Percentiles rank a stretch among this genome's conserved stretches.
Conservation (phyloP, 495 filamentous ascomycete genomes). For the Penicillium parvum region DNA sequence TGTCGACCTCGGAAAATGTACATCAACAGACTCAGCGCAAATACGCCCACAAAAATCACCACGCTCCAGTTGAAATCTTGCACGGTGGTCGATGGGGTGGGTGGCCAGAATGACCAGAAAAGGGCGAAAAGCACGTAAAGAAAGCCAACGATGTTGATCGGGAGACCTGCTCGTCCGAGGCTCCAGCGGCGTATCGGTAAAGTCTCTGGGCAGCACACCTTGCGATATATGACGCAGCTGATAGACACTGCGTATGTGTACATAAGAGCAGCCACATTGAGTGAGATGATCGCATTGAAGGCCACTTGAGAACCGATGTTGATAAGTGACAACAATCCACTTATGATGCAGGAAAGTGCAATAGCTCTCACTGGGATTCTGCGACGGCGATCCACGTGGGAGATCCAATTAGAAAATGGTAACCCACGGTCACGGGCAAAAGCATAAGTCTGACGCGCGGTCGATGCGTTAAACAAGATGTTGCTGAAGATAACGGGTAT, state of each 20-base stretch:
- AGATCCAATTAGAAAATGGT: conserved; percentile 27
- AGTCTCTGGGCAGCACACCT: conserved; percentile 32
- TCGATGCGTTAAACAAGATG: conserved; percentile 30
- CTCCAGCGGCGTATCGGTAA: conserved; percentile 41
- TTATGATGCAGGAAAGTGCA: conserved; percentile 26
- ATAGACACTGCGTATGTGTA: conserved; percentile 40
- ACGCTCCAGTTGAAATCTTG: conserved; percentile 50
- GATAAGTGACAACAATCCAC: conserved; percentile 34
- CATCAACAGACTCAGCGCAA: conserved; percentile 31
- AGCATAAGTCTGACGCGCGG: conserved; percentile 36
- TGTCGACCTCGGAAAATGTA: conserved; percentile 28
- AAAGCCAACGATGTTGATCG: conserved; percentile 35
- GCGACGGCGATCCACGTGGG: conserved; percentile 28
- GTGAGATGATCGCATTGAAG: conserved; percentile 45
- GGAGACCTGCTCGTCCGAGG: conserved; percentile 30
- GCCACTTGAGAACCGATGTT: conserved; percentile 41
- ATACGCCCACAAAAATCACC: conserved; percentile 38
- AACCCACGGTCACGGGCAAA: conserved; percentile 45
- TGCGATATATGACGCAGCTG: conserved; percentile 33
- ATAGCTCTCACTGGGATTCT: conserved; percentile 48
- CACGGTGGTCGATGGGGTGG: conserved; percentile 27
- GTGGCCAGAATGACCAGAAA: conserved; percentile 46
- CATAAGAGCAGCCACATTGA: conserved; percentile 38
- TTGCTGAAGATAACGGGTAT: conserved; percentile 37
- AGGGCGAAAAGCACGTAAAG: conserved; percentile 33